Evolutionary conservation across 768 basidiomycete genomes (phyloP).

Genomic region (Mycena capillaripes): DNA sequence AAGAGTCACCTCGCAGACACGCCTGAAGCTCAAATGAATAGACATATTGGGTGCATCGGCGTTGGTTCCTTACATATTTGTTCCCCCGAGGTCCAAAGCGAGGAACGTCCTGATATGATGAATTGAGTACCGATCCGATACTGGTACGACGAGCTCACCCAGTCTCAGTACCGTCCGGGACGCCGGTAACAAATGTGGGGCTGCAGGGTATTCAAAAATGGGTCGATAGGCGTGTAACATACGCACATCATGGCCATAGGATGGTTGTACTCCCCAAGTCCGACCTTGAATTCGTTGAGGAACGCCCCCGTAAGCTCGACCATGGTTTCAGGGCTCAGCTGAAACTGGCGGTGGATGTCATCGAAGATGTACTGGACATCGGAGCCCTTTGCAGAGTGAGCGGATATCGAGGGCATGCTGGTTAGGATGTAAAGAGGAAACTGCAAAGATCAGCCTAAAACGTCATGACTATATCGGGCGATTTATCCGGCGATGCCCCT

Average conservation of each 20-base stretch:
- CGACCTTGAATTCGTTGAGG: slow-evolving; percentile 82
- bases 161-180: slow-evolving; percentile 93
- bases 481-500: too few relatives aligned
- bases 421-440: neutral
- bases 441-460: neutral
- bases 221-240: neutral
- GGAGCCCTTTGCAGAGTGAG: slow-evolving; percentile 50
- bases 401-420: slow-evolving; percentile 59
- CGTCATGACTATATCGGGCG: too few relatives aligned
- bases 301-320: slow-evolving; percentile 83
- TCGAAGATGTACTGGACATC: slow-evolving; percentile 67
- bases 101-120: slow-evolving; percentile 82
- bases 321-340: slow-evolving; percentile 72
- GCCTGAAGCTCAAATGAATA: slow-evolving; percentile 62
- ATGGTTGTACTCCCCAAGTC: slow-evolving; percentile 79
- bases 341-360: slow-evolving; percentile 81
- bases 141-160: slow-evolving; percentile 68
- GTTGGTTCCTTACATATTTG: slow-evolving; percentile 82
- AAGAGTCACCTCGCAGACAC: slow-evolving; percentile 95
- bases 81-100: slow-evolving; percentile 96
- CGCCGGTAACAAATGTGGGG: slow-evolving; percentile 95
- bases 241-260: slow-evolving; percentile 94
- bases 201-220: slow-evolving; percentile 52
- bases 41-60: neutral
- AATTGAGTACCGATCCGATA: slow-evolving; percentile 4